Conservation (phyloP, 164 flowering plant genomes). For the Aristolochia fimbriata region DNA sequence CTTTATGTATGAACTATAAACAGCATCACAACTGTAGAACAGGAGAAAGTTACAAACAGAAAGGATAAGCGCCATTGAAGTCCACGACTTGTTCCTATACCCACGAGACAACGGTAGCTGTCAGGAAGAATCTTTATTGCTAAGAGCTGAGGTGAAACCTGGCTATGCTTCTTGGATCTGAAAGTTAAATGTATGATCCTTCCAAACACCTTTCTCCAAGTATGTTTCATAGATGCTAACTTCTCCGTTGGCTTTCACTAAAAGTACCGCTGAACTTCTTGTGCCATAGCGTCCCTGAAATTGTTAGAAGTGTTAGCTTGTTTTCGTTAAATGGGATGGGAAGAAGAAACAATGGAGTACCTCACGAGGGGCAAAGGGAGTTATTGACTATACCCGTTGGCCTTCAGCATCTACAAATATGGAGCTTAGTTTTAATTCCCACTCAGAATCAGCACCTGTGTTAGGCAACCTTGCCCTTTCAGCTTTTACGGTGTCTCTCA, state of each 20-base stretch:
- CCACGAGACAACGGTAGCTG: too few relatives aligned
- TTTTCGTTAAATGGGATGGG: too few relatives aligned
- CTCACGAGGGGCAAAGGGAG: neutral
- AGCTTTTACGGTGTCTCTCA: conserved; percentile 40
- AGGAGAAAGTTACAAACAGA: too few relatives aligned
- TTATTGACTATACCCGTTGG: conserved; percentile 20
- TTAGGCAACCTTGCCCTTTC: conserved; percentile 33
- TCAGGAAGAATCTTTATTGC: too few relatives aligned
- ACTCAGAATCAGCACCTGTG: conserved; percentile 31
- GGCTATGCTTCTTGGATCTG: conserved; percentile 16
- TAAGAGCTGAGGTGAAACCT: neutral
- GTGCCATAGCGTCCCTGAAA: conserved; percentile 57
- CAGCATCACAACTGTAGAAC: too few relatives aligned
- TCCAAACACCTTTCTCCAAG: conserved; percentile 48
- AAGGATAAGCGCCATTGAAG: too few relatives aligned
- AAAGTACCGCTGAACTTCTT: conserved; percentile 51
- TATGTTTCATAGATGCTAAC: conserved; percentile 57
- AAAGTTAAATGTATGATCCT: conserved; percentile 32
- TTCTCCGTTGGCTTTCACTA: conserved; percentile 30
- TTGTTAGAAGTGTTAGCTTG: neutral
- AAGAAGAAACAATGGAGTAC: neutral
- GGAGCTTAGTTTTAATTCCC: conserved; percentile 39
- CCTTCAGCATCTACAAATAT: conserved; percentile 47
- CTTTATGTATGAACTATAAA: too few relatives aligned
- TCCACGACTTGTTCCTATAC: too few relatives aligned